These are phyloP conservation scores for Ampelocalamus luodianensis DNA, from an alignment of 176 grass and related monocot species.

Conservation along the genomic window DNA sequence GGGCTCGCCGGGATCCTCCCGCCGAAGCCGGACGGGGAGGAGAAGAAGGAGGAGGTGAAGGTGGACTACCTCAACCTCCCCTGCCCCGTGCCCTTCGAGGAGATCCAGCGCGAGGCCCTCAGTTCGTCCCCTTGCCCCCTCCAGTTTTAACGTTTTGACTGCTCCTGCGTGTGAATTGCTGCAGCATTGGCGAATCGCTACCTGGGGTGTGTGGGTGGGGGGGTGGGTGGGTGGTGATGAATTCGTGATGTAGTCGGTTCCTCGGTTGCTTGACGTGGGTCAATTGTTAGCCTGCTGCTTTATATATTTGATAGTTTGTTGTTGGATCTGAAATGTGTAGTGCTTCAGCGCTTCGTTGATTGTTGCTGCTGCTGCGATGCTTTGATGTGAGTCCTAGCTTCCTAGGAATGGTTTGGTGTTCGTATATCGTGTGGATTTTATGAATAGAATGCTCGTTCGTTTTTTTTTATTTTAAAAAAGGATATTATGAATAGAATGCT, in stretches of 20 bases:
- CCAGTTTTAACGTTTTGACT: conserved; percentile 1
- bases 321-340: conserved; percentile 10
- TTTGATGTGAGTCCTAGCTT: background rate
- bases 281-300: background rate
- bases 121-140: conserved; percentile 50
- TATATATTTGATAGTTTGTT: background rate
- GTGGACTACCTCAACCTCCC: conserved; percentile 96
- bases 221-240: background rate
- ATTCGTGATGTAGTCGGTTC: background rate
- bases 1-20: conserved; percentile 84
- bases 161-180: conserved; percentile 27
- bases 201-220: background rate
- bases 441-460: too few species aligned
- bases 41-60: conserved; percentile 57
- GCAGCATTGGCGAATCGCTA: conserved; percentile 35
- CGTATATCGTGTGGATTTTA: background rate
- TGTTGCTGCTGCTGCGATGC: background rate
- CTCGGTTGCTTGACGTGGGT: conserved; percentile 3
- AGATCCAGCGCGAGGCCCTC: conserved; percentile 99
- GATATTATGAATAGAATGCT: background rate
- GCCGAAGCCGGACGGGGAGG: conserved; percentile 56
- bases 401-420: background rate
- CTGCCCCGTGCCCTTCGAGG: conserved; percentile 88
- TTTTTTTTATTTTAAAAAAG: too few species aligned
- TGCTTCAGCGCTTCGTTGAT: conserved; percentile 10